Evolutionary conservation across 1,139 yeast species (phyloP), one percentile per base, ranked within the genome.

Genomic region (Hansenula lynferdii): DNA sequence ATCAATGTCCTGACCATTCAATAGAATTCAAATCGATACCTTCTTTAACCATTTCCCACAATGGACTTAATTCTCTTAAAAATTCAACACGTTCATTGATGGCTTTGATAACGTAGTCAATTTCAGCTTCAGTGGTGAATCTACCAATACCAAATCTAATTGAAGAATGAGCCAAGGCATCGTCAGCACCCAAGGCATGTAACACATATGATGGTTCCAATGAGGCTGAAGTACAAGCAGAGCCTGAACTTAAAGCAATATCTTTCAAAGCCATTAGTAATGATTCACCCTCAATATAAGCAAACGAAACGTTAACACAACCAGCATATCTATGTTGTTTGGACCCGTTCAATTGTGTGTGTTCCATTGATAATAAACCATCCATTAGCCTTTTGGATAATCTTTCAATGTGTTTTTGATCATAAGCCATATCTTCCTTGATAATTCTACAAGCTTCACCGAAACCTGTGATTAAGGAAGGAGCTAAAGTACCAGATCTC

Each of bases 21-120:
- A 92, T 92, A 33, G 95, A 75, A 56, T 84, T 76, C 61, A 94
- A 73, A 59, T 92, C 99, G 57, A 92, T 90, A 49, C 98, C 98
- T 51, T 92, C 98, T 65, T 92, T 96, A 40, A 87, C 96, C 97
- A 92, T 90, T 67, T 92, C 99, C 97, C 97, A 92, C 53, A 92
- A 72, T 39, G 99, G 99, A 38, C 95, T 82, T 68, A 92, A 73
- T 57, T 89, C 94, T 63, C 99, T 78, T 59, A 92, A 75, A 64
- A 87, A 89, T 46, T 82, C 84, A 38, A 92, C 98, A 64, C 97
- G 78, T 61, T 86, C 90, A 40, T 77, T 72, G 44, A 92, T 89
- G 18, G 97, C 96, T 47, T 82, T 72, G 48, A 90, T 73, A 33
- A 92, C 98, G 58, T 89, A 92, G 58, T 94, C 97, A 42, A 92